A percentile compares a stretch with the other conserved stretches of the same genome.
These are phyloP conservation scores for Scheffersomyces illinoinensis DNA, from an alignment of 1,139 yeast genomes.

Conservation along the genomic window DNA sequence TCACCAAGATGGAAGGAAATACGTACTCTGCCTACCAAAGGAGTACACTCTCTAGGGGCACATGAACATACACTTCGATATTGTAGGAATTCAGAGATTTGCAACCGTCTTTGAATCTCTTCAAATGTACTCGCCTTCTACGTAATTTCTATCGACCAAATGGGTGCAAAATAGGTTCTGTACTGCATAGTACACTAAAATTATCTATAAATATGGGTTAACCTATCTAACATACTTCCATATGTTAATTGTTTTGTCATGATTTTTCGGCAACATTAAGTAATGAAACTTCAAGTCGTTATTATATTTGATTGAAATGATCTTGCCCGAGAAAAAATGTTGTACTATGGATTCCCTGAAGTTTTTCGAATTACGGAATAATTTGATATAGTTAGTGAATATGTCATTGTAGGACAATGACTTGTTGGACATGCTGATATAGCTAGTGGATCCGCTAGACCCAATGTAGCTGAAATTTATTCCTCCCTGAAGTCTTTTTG, in stretches of 20 bases:
- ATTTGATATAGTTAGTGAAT: slow-evolving; percentile 32
- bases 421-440: slow-evolving; percentile 36
- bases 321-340: slow-evolving; percentile 33
- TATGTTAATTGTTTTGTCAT: slow-evolving; percentile 29
- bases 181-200: not conserved
- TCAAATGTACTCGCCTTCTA: not conserved
- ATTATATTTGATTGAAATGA: slow-evolving; percentile 30
- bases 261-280: slow-evolving; percentile 43
- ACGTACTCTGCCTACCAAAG: no score
- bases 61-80: no score
- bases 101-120: no score
- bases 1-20: no score
- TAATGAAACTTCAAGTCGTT: slow-evolving; percentile 36
- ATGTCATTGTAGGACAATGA: slow-evolving; percentile 42
- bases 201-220: not conserved
- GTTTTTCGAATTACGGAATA: slow-evolving; percentile 34
- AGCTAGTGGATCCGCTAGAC: slow-evolving; percentile 19
- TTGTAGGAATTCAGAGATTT: no score
- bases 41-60: no score
- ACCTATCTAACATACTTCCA: slow-evolving; percentile 22
- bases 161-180: not conserved
- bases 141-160: not conserved
- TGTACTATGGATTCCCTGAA: slow-evolving; percentile 27
- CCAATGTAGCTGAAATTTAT: slow-evolving; percentile 43
- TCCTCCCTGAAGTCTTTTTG: slow-evolving; percentile 90